Percentiles rank a stretch among this genome's conserved stretches.
Evolutionary conservation across 2,329 filamentous ascomycete genomes (phyloP).

Genomic region (Davidsoniella eucalypti): DNA sequence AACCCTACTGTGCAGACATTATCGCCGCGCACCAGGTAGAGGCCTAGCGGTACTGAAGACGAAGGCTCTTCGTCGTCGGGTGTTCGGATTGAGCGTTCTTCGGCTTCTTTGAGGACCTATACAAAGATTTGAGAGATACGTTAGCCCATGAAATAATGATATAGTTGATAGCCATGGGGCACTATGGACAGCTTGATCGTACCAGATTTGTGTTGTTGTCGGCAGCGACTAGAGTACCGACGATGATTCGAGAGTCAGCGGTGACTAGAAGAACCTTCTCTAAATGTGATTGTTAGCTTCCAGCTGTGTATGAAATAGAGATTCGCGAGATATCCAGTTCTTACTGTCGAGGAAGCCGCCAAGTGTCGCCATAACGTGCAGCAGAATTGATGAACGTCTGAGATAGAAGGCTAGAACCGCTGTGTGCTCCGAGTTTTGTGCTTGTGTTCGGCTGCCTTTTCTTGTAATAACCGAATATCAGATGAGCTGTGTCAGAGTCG

Average conservation of each 20-base stretch:
- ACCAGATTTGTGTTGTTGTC: conserved; percentile 86
- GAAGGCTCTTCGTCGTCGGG: conserved; percentile 70
- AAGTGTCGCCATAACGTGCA: conserved; percentile 25
- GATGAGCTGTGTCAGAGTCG: no score
- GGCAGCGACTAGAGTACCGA: conserved; percentile 68
- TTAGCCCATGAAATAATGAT: background rate
- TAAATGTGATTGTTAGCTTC: conserved; percentile 22
- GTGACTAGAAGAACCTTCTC: conserved; percentile 89
- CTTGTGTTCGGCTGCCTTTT: no score
- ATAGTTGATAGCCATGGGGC: background rate
- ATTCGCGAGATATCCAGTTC: conserved; percentile 9
- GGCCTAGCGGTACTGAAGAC: conserved; percentile 62
- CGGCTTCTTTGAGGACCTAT: conserved; percentile 61
- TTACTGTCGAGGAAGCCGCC: conserved; percentile 29
- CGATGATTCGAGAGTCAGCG: conserved; percentile 72
- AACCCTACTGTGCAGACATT: conserved; percentile 83
- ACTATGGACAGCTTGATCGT: conserved; percentile 15
- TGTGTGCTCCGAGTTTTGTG: no score
- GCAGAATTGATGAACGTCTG: background rate
- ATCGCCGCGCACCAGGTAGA: conserved; percentile 87
- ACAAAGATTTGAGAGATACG: background rate
- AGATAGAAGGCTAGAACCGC: no score
- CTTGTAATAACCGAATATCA: no score
- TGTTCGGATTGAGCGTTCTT: conserved; percentile 80
- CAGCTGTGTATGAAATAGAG: background rate